Evolutionary conservation across 768 basidiomycete genomes (phyloP), one percentile per base, ranked within the genome.

Genomic region (Psilocybe cyanescens): DNA sequence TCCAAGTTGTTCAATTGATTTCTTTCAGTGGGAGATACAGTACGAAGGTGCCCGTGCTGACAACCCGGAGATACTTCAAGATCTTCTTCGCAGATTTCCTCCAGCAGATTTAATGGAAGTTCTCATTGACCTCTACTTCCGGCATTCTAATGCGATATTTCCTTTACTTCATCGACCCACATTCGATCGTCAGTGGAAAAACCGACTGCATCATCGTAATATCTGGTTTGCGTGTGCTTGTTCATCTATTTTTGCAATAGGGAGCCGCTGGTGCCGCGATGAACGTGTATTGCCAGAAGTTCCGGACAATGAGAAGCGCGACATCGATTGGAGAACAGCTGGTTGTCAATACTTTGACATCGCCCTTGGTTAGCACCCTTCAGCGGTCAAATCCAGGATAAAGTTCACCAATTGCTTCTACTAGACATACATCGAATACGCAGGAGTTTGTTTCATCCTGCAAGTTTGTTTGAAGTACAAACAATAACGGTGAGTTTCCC

Each of bases 141-240:
- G 74, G 2, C 78, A 87, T 60, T 72, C 81, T 53, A 90, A 94
- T 67, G 67, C 71, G 30, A 77, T 84, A 37, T 79, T 86, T 57
- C 91, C 92, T 7, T 73, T 95, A 17, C 76, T 95, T 30, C 91
- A 94, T 68, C 82, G 81, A 19, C 86, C 86, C 4, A 86, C 88
- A 0, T 94, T 95, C 67, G 77, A 85, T 39, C 79, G 79, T 14
- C 84, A 89, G 49, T 88, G 86, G 78, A 75, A 69, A 33, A 80
- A 84, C 1, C 77, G 77, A 7, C 68, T 89, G 28, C 82, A 90
- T 65, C 76, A 81, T 30, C 77, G 74, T 14, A 82, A 90, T 60
- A 71, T 78, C 6, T 85, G 83, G 76, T 94, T 93, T 67, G 76
- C 82, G 5, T 79, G 79, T 52, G 77, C 89, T 5, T 88, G 88